Evolutionary conservation across 345 rosid species (phyloP).

Genomic region (Pistacia vera): DNA sequence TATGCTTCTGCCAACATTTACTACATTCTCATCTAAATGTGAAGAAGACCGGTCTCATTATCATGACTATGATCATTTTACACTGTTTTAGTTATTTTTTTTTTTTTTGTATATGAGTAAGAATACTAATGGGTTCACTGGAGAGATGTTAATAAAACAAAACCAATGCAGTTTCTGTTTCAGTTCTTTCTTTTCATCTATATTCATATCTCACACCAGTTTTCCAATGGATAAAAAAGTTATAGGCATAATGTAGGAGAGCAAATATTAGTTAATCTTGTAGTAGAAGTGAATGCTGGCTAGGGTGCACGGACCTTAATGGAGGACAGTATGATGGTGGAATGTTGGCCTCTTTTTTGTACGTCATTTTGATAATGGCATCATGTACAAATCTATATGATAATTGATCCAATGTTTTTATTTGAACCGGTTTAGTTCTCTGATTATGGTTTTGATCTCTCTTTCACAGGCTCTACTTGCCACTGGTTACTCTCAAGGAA

Average conservation of each 20-base stretch:
- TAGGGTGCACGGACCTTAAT: background rate
- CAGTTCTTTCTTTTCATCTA: background rate
- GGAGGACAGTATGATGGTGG: background rate
- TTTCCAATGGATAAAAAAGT: background rate
- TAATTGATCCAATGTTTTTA: background rate
- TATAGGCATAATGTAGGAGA: background rate
- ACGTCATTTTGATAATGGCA: too few species aligned
- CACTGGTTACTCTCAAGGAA: constrained; percentile 65
- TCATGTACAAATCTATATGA: background rate
- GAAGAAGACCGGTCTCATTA: background rate
- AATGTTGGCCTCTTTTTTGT: background rate
- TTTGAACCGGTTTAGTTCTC: background rate
- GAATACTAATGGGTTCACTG: background rate
- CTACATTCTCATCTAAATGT: background rate
- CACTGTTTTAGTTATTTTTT: background rate
- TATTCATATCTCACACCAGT: background rate
- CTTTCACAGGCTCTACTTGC: constrained; percentile 85
- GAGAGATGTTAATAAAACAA: background rate
- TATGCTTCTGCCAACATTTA: too few species aligned
- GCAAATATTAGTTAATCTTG: background rate
- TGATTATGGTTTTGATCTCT: background rate
- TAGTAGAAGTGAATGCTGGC: background rate
- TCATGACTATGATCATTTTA: background rate
- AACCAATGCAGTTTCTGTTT: background rate
- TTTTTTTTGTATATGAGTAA: background rate